Base-by-base conservation (phyloP, 176 grass and related monocot genomes). In the Urochloa ruziziensis region DNA sequence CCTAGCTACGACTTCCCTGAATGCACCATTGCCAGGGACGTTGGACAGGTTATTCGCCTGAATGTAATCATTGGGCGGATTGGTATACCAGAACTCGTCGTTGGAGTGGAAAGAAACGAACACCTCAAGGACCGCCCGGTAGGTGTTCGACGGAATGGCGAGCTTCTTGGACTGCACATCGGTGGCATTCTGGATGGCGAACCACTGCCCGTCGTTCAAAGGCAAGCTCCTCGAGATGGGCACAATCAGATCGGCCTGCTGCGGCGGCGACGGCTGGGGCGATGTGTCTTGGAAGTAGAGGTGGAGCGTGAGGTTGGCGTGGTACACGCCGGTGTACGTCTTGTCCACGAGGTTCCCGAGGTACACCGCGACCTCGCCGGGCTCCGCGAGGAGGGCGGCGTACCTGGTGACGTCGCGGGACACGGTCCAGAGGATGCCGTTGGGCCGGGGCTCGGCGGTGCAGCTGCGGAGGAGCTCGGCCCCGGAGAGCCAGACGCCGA, bases 381-480 rank as follows among this genome's bases (percentile, higher is more conserved):
- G 73, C 18, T 53, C 66, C 2, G 83, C 33, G 6, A 82, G 72
- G 11, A 91, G 92, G 28, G 89, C 64, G 1, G 68, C 74, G 74
- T 97, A 91, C 70, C 87, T 85, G 36, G 89, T 91, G 79, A 93
- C 70, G 83, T 97, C 89, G 77, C 92, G 90, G 51, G 73, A 80
- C 12, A 91, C 94, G 29, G 90, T 86, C 91, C 91, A 97, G 52
- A 88, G 56, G 82, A 97, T 86, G 16, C 94, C 91, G 76, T 63
- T 81, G 77, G 89, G 54, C 6, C 88, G 88, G 54, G 94, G 94
- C 79, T 90, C 89, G 11, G 91, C 90, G 32, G 94, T 97, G 87
- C 90, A 91, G 77, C 90, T 79, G 62, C 91, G 94, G 34, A 97
- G 86, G 63, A 97, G 75, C 89, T 97, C 94, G n/a, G 88, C 91